phyloP scores from a whole-genome alignment of 179 eudicot species.

The Carnegiea gigantea region DNA sequence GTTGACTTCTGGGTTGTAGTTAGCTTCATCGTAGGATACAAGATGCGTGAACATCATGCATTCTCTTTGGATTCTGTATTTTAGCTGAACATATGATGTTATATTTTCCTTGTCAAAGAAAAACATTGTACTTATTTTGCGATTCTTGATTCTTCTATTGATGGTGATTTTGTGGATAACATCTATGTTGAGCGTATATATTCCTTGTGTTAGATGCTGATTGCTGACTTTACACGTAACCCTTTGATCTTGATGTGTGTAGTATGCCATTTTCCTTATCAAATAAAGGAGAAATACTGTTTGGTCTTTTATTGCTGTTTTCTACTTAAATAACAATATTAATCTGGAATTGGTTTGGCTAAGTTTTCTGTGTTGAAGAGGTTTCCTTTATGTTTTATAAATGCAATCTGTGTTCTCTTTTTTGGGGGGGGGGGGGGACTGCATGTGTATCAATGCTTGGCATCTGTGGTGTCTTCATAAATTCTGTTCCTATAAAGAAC shows the following conservation, averaged over 20 bases:
- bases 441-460: background rate
- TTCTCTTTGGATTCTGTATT: too few species aligned
- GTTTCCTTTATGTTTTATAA: background rate
- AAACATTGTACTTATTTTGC: background rate
- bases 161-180: too few species aligned
- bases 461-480: background rate
- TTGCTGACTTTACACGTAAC: too few species aligned
- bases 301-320: background rate
- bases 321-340: background rate
- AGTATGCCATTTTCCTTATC: too few species aligned
- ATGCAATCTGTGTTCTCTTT: background rate
- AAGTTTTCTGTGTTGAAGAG: background rate
- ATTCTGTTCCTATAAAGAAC: background rate
- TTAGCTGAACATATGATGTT: too few species aligned
- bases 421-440: background rate
- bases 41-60: too few species aligned
- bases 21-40: too few species aligned
- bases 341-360: background rate
- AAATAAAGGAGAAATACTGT: background rate
- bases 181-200: too few species aligned
- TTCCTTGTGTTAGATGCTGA: too few species aligned
- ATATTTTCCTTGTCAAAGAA: too few species aligned
- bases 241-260: too few species aligned
- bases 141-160: too few species aligned
- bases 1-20: background rate